Conservation (phyloP, 352 stramenopile genomes). For the Sclerospora graminicola region DNA sequence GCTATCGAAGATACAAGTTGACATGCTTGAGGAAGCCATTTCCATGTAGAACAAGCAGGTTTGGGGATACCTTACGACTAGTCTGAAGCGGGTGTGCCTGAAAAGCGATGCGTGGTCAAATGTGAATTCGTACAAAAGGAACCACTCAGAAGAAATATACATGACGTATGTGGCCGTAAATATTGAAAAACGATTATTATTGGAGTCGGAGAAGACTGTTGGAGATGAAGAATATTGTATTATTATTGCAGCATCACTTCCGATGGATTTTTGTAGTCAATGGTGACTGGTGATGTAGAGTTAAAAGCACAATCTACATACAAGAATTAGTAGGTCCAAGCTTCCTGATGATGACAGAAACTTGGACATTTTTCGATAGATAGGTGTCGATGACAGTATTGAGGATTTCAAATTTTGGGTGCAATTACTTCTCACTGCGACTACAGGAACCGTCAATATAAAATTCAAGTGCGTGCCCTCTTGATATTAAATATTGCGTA, state of each 20-base stretch:
- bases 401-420: conserved; percentile 74
- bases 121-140: conserved; percentile 66
- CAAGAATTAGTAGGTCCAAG: too few relatives aligned
- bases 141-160: conserved; percentile 50
- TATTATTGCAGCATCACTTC: conserved; percentile 75
- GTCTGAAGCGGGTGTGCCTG: conserved; percentile 46
- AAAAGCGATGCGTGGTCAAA: conserved; percentile 76
- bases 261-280: conserved; percentile 81
- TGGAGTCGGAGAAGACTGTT: conserved; percentile 61
- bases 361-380: conserved; percentile 51
- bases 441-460: conserved; percentile 81
- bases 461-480: conserved; percentile 77
- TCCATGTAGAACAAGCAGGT: conserved; percentile 83
- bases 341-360: too few relatives aligned
- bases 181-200: conserved; percentile 69
- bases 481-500: conserved; percentile 65
- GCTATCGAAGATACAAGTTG: conserved; percentile 52
- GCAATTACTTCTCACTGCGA: conserved; percentile 72
- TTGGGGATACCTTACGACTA: conserved; percentile 63
- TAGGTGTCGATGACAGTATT: conserved; percentile 64
- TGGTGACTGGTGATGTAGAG: conserved; percentile 70
- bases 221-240: conserved; percentile 57
- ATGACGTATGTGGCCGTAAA: conserved; percentile 76
- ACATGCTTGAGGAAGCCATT: conserved; percentile 63
- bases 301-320: conserved; percentile 22